Conservation (phyloP, 2,329 filamentous ascomycete genomes). For the Diaporthe aspalathi region DNA sequence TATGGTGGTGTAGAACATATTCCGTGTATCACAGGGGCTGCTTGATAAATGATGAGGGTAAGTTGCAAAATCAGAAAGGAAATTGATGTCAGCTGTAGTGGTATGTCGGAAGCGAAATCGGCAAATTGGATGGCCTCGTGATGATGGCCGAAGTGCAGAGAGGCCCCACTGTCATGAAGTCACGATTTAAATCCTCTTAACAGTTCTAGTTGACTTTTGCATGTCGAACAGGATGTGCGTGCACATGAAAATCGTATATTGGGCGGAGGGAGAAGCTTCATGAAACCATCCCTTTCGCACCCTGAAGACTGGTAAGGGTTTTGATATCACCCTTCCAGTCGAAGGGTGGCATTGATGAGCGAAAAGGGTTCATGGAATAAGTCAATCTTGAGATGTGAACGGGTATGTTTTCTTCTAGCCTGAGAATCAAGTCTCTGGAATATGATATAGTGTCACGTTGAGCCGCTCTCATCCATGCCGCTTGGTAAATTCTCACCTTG, state of each 20-base stretch:
- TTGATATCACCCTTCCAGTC: not conserved
- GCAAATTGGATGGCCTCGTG: too few relatives aligned
- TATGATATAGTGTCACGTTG: not conserved
- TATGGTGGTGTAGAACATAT: too few relatives aligned
- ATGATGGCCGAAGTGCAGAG: too few relatives aligned
- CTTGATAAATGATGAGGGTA: too few relatives aligned
- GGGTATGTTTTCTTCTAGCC: not conserved
- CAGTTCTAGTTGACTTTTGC: too few relatives aligned
- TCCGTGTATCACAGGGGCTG: too few relatives aligned
- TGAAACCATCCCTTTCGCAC: not conserved
- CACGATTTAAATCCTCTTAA: too few relatives aligned
- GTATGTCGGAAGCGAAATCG: too few relatives aligned
- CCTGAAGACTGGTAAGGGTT: constrained; percentile 1
- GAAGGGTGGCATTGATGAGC: not conserved
- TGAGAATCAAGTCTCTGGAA: not conserved
- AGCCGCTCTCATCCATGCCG: not conserved
- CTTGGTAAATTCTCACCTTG: not conserved
- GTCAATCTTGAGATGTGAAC: not conserved
- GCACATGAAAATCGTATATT: not conserved
- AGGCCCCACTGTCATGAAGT: too few relatives aligned
- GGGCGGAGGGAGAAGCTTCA: not conserved
- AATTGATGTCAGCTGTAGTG: too few relatives aligned
- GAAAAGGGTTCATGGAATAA: not conserved
- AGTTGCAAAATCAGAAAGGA: too few relatives aligned
- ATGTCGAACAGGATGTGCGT: not conserved